A percentile compares a stretch with the other conserved stretches of the same genome.
Conservation (phyloP, 2,329 filamentous ascomycete species). For the Cordyceps cicadae region DNA sequence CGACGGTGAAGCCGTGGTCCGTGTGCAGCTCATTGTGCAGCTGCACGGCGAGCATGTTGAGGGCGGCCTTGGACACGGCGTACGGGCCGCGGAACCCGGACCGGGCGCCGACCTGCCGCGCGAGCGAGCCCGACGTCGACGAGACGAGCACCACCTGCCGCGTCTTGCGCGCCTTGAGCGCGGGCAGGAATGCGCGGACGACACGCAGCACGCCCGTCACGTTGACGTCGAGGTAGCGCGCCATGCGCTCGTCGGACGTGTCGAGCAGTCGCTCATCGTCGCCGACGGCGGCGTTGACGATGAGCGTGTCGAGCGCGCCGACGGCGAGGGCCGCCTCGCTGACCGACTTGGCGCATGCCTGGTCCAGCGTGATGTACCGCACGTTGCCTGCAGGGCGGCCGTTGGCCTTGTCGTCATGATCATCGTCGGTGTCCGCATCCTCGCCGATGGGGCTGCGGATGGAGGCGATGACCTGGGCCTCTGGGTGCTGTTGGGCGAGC, state of each 20-base stretch:
- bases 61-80: slow-evolving; percentile 8
- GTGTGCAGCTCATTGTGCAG: slow-evolving; percentile 11
- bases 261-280: neutral
- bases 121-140: slow-evolving; percentile 1
- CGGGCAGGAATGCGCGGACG: slow-evolving; percentile 10
- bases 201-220: slow-evolving; percentile 9
- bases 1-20: slow-evolving; percentile 10
- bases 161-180: slow-evolving; percentile 6
- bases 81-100: neutral
- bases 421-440: neutral
- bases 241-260: slow-evolving; percentile 8
- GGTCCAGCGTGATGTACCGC: slow-evolving; percentile 2
- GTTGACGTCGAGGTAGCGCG: slow-evolving; percentile 8
- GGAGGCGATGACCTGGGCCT: neutral
- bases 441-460: neutral
- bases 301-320: slow-evolving; percentile 10
- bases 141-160: slow-evolving; percentile 11
- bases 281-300: slow-evolving; percentile 9
- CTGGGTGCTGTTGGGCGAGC: neutral
- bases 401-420: no score
- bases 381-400: neutral
- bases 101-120: slow-evolving; percentile 1
- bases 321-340: slow-evolving; percentile 1
- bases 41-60: slow-evolving; percentile 12
- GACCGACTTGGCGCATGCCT: slow-evolving; percentile 7